A percentile compares a stretch with the other conserved stretches of the same genome.
These are phyloP conservation scores for Penicillium sp. DNA, from an alignment of 2,329 filamentous ascomycete species.

Conservation along the genomic window DNA sequence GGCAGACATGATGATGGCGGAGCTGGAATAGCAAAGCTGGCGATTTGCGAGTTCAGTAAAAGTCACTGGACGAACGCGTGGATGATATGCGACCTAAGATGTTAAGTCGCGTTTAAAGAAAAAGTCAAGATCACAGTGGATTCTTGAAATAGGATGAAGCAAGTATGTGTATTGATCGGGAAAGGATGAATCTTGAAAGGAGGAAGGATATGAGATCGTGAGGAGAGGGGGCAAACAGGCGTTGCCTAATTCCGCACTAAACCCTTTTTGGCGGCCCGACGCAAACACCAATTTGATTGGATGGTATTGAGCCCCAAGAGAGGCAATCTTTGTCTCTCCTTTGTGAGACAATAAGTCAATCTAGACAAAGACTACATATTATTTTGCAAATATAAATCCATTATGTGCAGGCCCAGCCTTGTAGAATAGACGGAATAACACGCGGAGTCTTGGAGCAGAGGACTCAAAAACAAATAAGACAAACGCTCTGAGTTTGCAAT, in stretches of 20 bases:
- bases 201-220: background rate
- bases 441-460: slow-evolving; percentile 3
- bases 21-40: slow-evolving; percentile 14
- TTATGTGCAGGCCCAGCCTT: slow-evolving; percentile 27
- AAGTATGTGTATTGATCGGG: background rate
- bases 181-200: slow-evolving; percentile 1
- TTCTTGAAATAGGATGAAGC: background rate
- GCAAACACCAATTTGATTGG: background rate
- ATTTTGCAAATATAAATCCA: background rate
- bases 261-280: background rate
- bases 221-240: slow-evolving; percentile 1
- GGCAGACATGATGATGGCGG: slow-evolving; percentile 68
- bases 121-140: background rate
- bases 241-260: background rate
- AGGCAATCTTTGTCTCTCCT: background rate
- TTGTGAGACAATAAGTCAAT: too few relatives aligned
- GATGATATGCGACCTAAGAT: background rate
- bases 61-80: slow-evolving; percentile 6
- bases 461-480: background rate
- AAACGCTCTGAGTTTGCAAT: background rate
- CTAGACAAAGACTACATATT: background rate
- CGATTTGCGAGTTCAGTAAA: slow-evolving; percentile 10
- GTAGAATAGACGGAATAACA: slow-evolving; percentile 13
- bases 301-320: background rate
- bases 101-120: slow-evolving; percentile 15